A percentile compares a stretch with the other conserved stretches of the same genome.
Conservation (phyloP, 768 basidiomycete species). For the Exidia glandulosa region DNA sequence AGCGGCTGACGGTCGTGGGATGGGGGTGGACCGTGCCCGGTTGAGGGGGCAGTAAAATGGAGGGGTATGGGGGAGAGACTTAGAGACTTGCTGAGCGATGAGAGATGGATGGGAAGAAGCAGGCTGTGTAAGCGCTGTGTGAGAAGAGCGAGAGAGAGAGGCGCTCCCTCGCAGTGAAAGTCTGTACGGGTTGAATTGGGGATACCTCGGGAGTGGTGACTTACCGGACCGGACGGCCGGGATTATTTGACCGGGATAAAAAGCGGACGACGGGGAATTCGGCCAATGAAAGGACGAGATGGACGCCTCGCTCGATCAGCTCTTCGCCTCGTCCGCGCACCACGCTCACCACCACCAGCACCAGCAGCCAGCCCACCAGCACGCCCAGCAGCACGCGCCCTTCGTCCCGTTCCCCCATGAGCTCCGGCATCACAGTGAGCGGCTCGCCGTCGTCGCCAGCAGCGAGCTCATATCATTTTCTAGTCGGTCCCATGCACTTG, state of each 20-base stretch:
- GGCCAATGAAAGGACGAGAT: slow-evolving; percentile 29
- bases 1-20: too few relatives aligned
- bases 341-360: slow-evolving; percentile 22
- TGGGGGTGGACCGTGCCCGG: too few relatives aligned
- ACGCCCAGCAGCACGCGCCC: slow-evolving; percentile 8
- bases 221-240: background rate
- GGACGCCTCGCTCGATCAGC: slow-evolving; percentile 49
- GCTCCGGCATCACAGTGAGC: slow-evolving; percentile 13
- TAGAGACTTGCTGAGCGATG: too few relatives aligned
- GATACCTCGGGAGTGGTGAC: background rate
- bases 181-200: too few relatives aligned
- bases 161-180: too few relatives aligned
- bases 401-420: background rate
- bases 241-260: background rate
- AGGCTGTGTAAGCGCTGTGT: too few relatives aligned
- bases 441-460: slow-evolving; percentile 8
- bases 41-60: too few relatives aligned
- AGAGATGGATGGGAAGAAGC: too few relatives aligned
- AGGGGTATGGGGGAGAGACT: too few relatives aligned
- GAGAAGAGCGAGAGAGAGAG: too few relatives aligned
- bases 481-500: slow-evolving; percentile 11
- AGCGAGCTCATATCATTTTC: too few relatives aligned
- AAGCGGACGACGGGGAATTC: background rate
- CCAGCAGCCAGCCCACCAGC: slow-evolving; percentile 9
- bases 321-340: slow-evolving; percentile 57